Conservation (phyloP, 306 rosid species). For the Dalbergia cultrata region DNA sequence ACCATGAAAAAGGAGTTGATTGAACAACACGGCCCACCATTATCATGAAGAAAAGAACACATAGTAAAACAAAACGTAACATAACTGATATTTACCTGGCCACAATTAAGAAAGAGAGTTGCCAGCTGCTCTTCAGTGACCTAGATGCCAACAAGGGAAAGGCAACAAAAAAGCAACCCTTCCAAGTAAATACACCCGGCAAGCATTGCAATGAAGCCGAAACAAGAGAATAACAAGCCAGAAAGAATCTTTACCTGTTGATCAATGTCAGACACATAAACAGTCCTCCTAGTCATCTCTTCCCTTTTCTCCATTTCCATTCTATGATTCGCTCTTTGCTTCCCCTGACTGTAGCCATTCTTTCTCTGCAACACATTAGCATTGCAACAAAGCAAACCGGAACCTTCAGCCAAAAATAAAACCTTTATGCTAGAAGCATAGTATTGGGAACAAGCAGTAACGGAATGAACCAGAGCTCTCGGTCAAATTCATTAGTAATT, state of each 20-base stretch:
- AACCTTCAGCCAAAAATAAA: conserved; percentile 9
- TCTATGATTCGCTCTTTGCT: conserved; percentile 73
- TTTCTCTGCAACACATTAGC: conserved; percentile 61
- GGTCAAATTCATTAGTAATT: no score
- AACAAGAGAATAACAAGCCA: conserved; percentile 33
- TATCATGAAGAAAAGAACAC: conserved; percentile 17
- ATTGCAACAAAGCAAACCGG: conserved; percentile 1
- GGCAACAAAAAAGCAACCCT: conserved; percentile 28
- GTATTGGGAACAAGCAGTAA: not conserved
- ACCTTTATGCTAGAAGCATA: conserved; percentile 8
- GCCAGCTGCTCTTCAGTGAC: conserved; percentile 99
- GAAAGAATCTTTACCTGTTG: conserved; percentile 68
- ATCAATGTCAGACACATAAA: conserved; percentile 98
- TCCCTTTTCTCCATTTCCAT: conserved; percentile 79
- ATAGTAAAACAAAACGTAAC: not conserved
- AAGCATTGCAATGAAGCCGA: conserved; percentile 24
- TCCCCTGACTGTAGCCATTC: conserved; percentile 84
- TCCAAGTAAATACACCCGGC: conserved; percentile 11
- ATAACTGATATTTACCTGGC: conserved; percentile 70
- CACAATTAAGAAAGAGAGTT: conserved; percentile 88
- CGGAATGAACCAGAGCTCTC: not conserved
- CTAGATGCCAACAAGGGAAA: conserved; percentile 51
- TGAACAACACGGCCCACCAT: conserved; percentile 44
- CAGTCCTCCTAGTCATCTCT: conserved; percentile 93
- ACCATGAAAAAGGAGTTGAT: conserved; percentile 38